phyloP scores from a whole-genome alignment of 2,329 filamentous ascomycete species.

The Aureobasidium sp. region DNA sequence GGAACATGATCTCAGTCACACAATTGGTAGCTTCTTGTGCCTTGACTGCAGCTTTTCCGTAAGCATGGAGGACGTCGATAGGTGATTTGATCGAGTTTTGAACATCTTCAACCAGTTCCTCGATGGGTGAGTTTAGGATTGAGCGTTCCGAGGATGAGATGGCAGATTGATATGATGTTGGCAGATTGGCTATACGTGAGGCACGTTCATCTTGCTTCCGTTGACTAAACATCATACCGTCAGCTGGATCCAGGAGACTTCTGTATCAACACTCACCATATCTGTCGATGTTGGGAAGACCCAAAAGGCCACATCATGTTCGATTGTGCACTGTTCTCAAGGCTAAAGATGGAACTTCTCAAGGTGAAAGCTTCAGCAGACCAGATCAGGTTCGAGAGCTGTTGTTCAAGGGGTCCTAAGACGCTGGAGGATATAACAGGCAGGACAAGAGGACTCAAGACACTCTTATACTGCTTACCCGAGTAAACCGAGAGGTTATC shows the following conservation, averaged over 20 bases:
- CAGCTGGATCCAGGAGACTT: not conserved
- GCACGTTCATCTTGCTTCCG: constrained; percentile 71
- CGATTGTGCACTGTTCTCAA: not conserved
- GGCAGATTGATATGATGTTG: constrained; percentile 53
- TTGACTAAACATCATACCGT: constrained; percentile 42
- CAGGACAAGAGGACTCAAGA: not conserved
- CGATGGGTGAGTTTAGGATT: constrained; percentile 65
- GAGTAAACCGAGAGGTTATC: not conserved
- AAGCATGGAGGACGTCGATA: constrained; percentile 68
- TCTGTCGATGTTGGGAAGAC: not conserved
- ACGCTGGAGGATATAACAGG: not conserved
- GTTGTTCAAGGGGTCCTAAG: not conserved
- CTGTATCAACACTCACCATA: not conserved
- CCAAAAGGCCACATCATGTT: constrained; percentile 7
- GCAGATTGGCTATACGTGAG: constrained; percentile 58
- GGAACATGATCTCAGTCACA: constrained; percentile 76
- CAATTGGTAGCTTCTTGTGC: constrained; percentile 85
- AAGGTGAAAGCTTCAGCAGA: not conserved
- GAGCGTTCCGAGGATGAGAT: constrained; percentile 56
- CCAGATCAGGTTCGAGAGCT: not conserved
- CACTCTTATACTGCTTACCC: not conserved
- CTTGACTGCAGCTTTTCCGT: constrained; percentile 75
- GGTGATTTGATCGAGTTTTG: constrained; percentile 59
- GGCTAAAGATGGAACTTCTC: not conserved
- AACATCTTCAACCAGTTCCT: constrained; percentile 67